Base-by-base conservation (phyloP, 1,139 yeast genomes). In the Yamadazyma oceani region DNA sequence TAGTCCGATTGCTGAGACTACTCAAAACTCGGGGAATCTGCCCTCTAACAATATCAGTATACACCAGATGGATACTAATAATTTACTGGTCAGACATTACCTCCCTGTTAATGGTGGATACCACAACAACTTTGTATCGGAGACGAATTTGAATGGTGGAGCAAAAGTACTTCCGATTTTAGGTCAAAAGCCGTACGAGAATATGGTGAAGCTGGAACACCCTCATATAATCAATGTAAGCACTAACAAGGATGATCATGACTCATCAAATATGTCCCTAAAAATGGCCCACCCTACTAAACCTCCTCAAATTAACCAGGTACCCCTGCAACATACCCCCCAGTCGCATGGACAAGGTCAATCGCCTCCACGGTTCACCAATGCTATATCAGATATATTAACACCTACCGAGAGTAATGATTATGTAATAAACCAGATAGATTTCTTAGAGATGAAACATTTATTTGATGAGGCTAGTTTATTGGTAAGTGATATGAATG, bases 381-480 rank as follows among this genome's bases (percentile, higher is more conserved):
- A 57, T 41, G 48, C 60, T 10, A 62, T 65, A 9, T 55, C 66
- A 14, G 70, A 68, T 42, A 60, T 62, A 3, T 42, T 65, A 6
- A 46, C 62, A 2, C 55, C 60, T 5, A 21, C 39, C 9, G 45
- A 42, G 8, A 23, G 24, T 16, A 34, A 32, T 19, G 43, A 44
- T 1, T 38, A 34, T 31, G 17, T 39, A 5, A 14, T 44, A 10
- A 35, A 26, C 12, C 42, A 45, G 19, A 19, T 12, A 1, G 48
- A 45, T 19, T 31, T 37, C 6, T 11, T 27, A 8, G 49, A 48
- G 17, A 36, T 60, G 46, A 47, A 55, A 36, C 42, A 46, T 41
- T 40, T 78, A 13, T 69, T 76, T 44, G 69, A 71, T 43, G 81
- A 77, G 36, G 82, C 82, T 3, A 62, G 71, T 22, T 50, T 66